Evolutionary conservation across 2,329 filamentous ascomycete genomes (phyloP).

Genomic region (Hymenoscyphus salicellus): DNA sequence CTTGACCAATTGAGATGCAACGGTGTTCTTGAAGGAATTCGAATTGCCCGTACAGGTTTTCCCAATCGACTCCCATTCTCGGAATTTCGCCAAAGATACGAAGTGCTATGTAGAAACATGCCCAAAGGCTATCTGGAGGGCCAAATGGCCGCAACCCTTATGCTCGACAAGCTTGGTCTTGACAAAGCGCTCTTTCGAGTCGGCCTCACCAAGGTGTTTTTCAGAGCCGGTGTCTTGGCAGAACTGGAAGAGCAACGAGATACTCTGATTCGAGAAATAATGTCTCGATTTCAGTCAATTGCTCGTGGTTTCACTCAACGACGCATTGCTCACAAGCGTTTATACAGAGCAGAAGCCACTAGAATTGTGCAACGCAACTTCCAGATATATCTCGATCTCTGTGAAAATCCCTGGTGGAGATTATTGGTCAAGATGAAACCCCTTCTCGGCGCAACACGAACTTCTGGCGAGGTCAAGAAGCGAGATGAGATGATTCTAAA

Average conservation of each 20-base stretch:
- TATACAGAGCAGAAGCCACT: constrained; percentile 92
- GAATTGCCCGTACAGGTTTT: constrained; percentile 94
- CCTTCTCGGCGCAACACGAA: constrained; percentile 84
- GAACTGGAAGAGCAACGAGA: constrained; percentile 96
- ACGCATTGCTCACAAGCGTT: constrained; percentile 82
- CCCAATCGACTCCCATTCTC: constrained; percentile 88
- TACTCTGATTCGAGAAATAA: constrained; percentile 86
- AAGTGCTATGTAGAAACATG: constrained; percentile 85
- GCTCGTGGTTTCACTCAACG: constrained; percentile 87
- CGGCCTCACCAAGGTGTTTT: constrained; percentile 95
- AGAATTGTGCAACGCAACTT: constrained; percentile 94
- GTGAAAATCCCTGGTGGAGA: constrained; percentile 95
- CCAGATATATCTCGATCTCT: constrained; percentile 83
- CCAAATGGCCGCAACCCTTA: constrained; percentile 77
- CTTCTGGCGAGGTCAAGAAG: constrained; percentile 89
- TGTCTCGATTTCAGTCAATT: constrained; percentile 87
- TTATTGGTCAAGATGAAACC: constrained; percentile 94
- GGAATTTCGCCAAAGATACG: constrained; percentile 93
- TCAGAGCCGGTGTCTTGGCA: constrained; percentile 90
- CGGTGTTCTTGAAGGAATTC: constrained; percentile 97
- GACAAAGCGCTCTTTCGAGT: constrained; percentile 88
- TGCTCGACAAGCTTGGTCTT: constrained; percentile 83
- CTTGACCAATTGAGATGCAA: constrained; percentile 97
- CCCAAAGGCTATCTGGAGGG: constrained; percentile 89
- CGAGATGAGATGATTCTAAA: constrained; percentile 89